A percentile compares a stretch with the other conserved stretches of the same genome.
These are phyloP conservation scores for Anastatica hierochuntica DNA, from an alignment of 345 rosid species.

Conservation along the genomic window DNA sequence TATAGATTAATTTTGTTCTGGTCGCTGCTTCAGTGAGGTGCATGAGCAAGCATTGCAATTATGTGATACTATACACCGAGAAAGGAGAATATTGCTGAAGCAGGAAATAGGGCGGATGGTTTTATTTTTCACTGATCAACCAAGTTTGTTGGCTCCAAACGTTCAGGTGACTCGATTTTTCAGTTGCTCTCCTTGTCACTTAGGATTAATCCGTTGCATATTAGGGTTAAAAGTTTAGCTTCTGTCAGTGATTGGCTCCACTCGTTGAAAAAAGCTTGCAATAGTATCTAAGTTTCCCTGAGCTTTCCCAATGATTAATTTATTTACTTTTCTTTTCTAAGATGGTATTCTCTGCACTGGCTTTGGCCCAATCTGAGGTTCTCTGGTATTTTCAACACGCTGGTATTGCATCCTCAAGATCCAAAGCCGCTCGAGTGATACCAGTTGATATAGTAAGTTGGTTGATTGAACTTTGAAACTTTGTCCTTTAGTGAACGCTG, in stretches of 20 bases:
- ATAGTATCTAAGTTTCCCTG: conserved; percentile 5
- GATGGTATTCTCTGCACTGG: conserved; percentile 98
- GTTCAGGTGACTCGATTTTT: conserved; percentile 51
- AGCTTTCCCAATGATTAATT: not conserved
- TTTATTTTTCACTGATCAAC: conserved; percentile 94
- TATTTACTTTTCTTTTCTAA: conserved; percentile 25
- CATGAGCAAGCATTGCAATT: conserved; percentile 82
- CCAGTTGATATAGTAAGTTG: conserved; percentile 76
- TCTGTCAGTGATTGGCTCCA: not conserved
- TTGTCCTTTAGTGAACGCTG: conserved; percentile 12
- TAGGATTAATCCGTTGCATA: not conserved
- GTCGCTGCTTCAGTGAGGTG: conserved; percentile 62
- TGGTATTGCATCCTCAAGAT: conserved; percentile 80
- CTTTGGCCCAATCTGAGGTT: conserved; percentile 92
- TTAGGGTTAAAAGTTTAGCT: not conserved
- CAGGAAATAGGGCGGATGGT: conserved; percentile 99
- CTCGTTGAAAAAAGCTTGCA: conserved; percentile 4
- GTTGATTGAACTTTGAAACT: conserved; percentile 6
- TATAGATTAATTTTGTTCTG: conserved; percentile 13
- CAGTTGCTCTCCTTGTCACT: not conserved
- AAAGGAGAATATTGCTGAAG: conserved; percentile 86
- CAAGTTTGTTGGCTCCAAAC: conserved; percentile 97
- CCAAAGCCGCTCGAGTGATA: conserved; percentile 55
- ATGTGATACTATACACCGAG: conserved; percentile 76
- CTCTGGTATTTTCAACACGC: conserved; percentile 94